Base-by-base conservation (phyloP, 257 asterid species). In the Gynochthodes officinalis region DNA sequence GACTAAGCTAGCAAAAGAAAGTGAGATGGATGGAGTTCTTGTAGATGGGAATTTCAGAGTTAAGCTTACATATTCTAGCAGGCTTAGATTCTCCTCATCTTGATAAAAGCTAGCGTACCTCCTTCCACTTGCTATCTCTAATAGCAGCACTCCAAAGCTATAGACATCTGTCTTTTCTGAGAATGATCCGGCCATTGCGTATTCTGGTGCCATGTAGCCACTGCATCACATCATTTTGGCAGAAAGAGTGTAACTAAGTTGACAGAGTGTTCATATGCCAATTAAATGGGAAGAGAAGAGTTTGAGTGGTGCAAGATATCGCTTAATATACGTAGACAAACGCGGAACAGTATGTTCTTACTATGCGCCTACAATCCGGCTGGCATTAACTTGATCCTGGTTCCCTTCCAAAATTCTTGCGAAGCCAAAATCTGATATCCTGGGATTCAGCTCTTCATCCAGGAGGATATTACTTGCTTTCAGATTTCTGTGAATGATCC, bases 391-490 rank as follows among this genome's bases (percentile, higher is more conserved):
- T 1, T 57, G 73, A 33, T 72, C 70, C 37, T 39, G 25, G 19
- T 77, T 73, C 23, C 37, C 64, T 33, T 25, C 49, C 19, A 65
- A 72, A 28, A 71, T 66, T 57, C 73, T 72, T 7, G 81, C 74
- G 2, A 69, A 25, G 40, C 58, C 77, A 44, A 72, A 66, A 53
- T 54, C 73, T 3, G 81, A 77, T 65, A 77, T 72, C 53, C 72
- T 77, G 16, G 81, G 77, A 44, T 72, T 66, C 77, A 77, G 58
- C 8, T 39, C 76, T 44, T n/a, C 68, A 66, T 77, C 81, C 32
- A 77, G 43, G 52, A 77, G 63, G 30, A 77, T 39, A 19, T 77
- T 77, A 53, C 74, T 76, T n/a, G 77, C 50, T 48, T 64, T 77
- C 52, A 71, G 49, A 64, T 77, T 77, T 21, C 77, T n/a, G 14